A percentile compares a stretch with the other conserved stretches of the same genome.
Conservation (phyloP, 2,329 filamentous ascomycete genomes). For the Diaporthe destruens region DNA sequence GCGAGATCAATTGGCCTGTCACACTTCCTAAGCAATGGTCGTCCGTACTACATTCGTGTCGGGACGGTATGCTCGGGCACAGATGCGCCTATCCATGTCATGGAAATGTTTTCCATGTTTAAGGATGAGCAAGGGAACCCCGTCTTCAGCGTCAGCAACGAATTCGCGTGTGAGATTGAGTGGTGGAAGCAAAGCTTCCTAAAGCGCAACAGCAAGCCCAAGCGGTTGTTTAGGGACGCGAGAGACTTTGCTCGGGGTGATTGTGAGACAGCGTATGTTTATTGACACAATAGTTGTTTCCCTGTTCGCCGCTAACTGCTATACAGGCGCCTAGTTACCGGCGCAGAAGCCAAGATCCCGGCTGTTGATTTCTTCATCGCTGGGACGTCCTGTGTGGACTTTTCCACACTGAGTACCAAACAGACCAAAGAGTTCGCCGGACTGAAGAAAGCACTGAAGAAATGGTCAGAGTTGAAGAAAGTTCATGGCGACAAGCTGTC, state of each 20-base stretch:
- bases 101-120: slow-evolving; percentile 38
- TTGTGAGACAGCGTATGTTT: slow-evolving; percentile 59
- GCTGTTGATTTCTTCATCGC: slow-evolving; percentile 73
- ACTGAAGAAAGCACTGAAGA: neutral
- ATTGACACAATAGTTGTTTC: neutral
- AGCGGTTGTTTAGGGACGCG: slow-evolving; percentile 70
- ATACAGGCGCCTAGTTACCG: slow-evolving; percentile 35
- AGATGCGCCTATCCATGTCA: slow-evolving; percentile 77
- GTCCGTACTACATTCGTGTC: slow-evolving; percentile 51
- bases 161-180: slow-evolving; percentile 74
- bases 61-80: slow-evolving; percentile 85
- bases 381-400: slow-evolving; percentile 83
- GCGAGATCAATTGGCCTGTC: slow-evolving; percentile 3
- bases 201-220: slow-evolving; percentile 67
- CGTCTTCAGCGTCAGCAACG: slow-evolving; percentile 49
- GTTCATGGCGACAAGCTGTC: slow-evolving; percentile 59
- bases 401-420: slow-evolving; percentile 71
- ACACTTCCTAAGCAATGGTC: slow-evolving; percentile 1
- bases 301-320: neutral
- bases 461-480: slow-evolving; percentile 60
- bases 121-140: slow-evolving; percentile 29
- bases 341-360: slow-evolving; percentile 60
- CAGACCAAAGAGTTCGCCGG: slow-evolving; percentile 47
- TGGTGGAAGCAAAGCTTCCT: slow-evolving; percentile 75
- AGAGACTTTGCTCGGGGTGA: slow-evolving; percentile 62